Evolutionary conservation across 2,329 filamentous ascomycete genomes (phyloP).

Genomic region (Triangularia setosa): DNA sequence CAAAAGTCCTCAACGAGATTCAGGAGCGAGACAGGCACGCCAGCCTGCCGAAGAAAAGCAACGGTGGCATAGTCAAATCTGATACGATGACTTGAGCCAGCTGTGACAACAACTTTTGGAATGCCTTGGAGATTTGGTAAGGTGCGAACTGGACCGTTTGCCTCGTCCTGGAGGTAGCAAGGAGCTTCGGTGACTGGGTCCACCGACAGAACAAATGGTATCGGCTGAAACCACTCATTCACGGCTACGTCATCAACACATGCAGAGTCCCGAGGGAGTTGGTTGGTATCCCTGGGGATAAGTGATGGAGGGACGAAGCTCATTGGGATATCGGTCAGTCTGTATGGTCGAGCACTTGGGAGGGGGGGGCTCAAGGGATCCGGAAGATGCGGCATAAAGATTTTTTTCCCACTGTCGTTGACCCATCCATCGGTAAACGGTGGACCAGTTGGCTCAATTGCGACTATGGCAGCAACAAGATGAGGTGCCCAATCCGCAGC

Average conservation of each 20-base stretch:
- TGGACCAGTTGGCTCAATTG: constrained; percentile 52
- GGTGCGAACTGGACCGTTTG: constrained; percentile 29
- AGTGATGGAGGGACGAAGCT: constrained; percentile 36
- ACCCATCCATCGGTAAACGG: constrained; percentile 35
- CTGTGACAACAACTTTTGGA: constrained; percentile 47
- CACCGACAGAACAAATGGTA: not conserved
- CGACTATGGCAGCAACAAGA: constrained; percentile 46
- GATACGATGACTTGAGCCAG: constrained; percentile 51
- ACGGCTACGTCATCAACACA: not conserved
- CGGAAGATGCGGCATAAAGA: not conserved
- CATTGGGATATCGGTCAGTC: constrained; percentile 31
- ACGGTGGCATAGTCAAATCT: constrained; percentile 54
- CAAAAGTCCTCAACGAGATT: constrained; percentile 45
- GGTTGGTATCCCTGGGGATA: not conserved
- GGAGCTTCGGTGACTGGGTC: not conserved
- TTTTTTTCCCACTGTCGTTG: not conserved
- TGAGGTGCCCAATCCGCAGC: constrained; percentile 46
- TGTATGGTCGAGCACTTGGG: constrained; percentile 7
- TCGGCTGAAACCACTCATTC: constrained; percentile 1
- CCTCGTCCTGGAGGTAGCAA: not conserved
- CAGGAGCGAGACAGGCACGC: constrained; percentile 42
- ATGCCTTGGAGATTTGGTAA: constrained; percentile 47
- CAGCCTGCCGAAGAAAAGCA: constrained; percentile 49
- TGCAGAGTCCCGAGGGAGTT: not conserved
- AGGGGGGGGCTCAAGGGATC: not conserved